Percentiles rank a stretch among this genome's conserved stretches.
phyloP scores from a whole-genome alignment of 768 basidiomycete species.

The Podaxis sp. region DNA sequence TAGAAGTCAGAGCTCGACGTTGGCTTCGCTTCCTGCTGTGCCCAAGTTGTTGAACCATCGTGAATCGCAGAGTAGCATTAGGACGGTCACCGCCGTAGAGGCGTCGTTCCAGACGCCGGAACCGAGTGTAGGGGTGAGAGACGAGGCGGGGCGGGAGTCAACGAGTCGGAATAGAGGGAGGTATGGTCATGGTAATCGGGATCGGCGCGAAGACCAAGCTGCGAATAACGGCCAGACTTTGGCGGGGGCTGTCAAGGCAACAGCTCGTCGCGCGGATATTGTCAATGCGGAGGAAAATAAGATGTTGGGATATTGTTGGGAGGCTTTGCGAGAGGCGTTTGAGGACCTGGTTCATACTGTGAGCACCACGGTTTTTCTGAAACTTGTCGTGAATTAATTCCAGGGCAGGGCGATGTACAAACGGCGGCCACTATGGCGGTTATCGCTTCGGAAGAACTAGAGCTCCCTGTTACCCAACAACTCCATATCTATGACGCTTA shows the following conservation, averaged over 20 bases:
- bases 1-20: slow-evolving; percentile 62
- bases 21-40: slow-evolving; percentile 53
- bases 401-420: slow-evolving; percentile 66
- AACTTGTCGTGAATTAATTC: not conserved
- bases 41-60: slow-evolving; percentile 35
- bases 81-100: slow-evolving; percentile 64
- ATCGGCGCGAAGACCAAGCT: slow-evolving; percentile 18
- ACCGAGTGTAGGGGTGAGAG: slow-evolving; percentile 16
- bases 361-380: not conserved
- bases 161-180: slow-evolving; percentile 25
- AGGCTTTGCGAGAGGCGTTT: slow-evolving; percentile 46
- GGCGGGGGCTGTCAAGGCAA: slow-evolving; percentile 10
- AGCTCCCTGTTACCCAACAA: slow-evolving; percentile 37
- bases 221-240: not conserved
- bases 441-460: slow-evolving; percentile 56
- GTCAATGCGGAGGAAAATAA: slow-evolving; percentile 46
- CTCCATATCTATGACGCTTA: slow-evolving; percentile 65
- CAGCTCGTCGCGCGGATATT: slow-evolving; percentile 37
- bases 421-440: slow-evolving; percentile 72
- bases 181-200: slow-evolving; percentile 25
- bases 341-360: slow-evolving; percentile 66
- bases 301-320: slow-evolving; percentile 53
- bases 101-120: slow-evolving; percentile 28
- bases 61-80: slow-evolving; percentile 63
- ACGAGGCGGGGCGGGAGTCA: slow-evolving; percentile 18